A percentile compares a stretch with the other conserved stretches of the same genome.
Evolutionary conservation across 768 basidiomycete species (phyloP).

Genomic region (Naganishia vishniacii): DNA sequence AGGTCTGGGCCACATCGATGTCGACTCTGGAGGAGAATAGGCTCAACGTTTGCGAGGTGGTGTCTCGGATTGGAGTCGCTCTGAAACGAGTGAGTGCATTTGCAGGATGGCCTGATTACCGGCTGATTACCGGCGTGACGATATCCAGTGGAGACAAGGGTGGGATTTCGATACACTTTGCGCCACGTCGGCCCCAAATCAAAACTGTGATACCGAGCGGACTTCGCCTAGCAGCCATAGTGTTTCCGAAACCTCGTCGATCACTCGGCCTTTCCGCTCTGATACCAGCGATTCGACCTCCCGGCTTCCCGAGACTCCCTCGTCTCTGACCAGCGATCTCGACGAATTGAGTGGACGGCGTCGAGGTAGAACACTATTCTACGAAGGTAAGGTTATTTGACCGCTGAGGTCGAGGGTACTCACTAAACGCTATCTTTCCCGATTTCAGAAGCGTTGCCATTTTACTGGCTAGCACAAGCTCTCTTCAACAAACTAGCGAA

Average conservation of each 20-base stretch:
- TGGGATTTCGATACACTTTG: conserved; percentile 50
- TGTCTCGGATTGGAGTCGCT: conserved; percentile 31
- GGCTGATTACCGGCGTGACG: neutral
- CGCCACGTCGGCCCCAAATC: conserved; percentile 27
- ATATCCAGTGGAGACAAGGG: conserved; percentile 48
- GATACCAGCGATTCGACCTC: neutral
- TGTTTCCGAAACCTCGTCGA: conserved; percentile 23
- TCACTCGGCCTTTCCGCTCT: neutral
- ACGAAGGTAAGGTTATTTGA: conserved; percentile 48
- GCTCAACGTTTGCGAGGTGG: neutral
- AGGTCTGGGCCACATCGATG: conserved; percentile 34
- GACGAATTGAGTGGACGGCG: conserved; percentile 26
- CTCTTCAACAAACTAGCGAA: conserved; percentile 45
- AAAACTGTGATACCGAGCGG: neutral
- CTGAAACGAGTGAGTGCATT: conserved; percentile 34
- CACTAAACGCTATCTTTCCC: too few species aligned
- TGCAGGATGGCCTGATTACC: neutral
- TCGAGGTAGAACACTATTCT: conserved; percentile 30
- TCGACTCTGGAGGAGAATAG: neutral
- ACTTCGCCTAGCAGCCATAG: conserved; percentile 3
- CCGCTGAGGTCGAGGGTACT: too few species aligned
- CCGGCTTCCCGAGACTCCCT: neutral
- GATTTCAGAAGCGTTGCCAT: conserved; percentile 44
- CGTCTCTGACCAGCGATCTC: conserved; percentile 4
- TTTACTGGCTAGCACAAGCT: conserved; percentile 50